Base-by-base conservation (phyloP, 2,329 filamentous ascomycete species). In the Microdochium nivale region DNA sequence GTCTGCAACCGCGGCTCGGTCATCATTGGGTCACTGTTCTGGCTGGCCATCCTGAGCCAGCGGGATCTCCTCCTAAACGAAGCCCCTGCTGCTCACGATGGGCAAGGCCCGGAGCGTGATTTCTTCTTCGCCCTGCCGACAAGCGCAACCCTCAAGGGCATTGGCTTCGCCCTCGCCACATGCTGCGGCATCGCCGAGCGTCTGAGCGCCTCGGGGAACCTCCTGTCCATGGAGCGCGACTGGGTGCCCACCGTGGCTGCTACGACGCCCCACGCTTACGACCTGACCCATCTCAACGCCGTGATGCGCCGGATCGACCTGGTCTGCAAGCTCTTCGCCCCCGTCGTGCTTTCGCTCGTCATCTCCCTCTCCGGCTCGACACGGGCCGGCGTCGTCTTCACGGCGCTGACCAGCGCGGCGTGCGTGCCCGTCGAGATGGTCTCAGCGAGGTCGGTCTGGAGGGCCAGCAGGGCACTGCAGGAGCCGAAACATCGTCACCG, bases 261-360 rank as follows among this genome's bases (percentile, higher is more conserved):
- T 30, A 37, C 7, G 33, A 7, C 33, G 4, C 5, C 33, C n/a
- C 33, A 5, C 5, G 33, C 11, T 4, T 71, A 71, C 51, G 67
- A 71, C 49, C 59, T 73, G 27, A 72, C 70, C 1, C 65, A 60
- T 52, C 54, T 80, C 2, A 81, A 81, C 58, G 71, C 78, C 1
- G 69, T 70, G 10, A 81, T 81, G 77, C 67, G 78, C 51, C 68
- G 77, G 8, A 81, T 82, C 54, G 79, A 82, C 55, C 68, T 82
- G 3, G 68, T 75, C 44, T 81, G 78, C 67, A 82, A 81, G 59
- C 71, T 81, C 14, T 53, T 78, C 27, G 74, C 74, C 0, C 79
- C 79, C 1, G 67, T 81, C 7, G 61, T 75, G 8, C 75, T 80
- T 23, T 76, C 77, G 0, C 50, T 74, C 7, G 56, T 80, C 13